Evolutionary conservation across 108 stramenopile species (phyloP).

Genomic region (Tribonema minus): DNA sequence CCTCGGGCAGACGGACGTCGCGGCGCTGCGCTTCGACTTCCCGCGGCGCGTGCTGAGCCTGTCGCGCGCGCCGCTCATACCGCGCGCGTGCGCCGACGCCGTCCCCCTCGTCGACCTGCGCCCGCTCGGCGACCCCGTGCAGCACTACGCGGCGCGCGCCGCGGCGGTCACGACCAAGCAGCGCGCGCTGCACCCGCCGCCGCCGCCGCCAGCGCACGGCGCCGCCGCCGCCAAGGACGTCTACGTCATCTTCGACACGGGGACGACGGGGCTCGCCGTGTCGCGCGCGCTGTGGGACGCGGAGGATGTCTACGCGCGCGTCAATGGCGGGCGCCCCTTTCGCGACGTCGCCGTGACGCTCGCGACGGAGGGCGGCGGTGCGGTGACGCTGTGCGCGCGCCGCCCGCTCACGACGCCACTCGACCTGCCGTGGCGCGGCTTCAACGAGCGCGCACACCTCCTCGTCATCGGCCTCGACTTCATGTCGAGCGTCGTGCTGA

Average conservation of each 20-base stretch:
- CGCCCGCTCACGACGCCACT: not conserved
- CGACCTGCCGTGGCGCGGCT: not conserved
- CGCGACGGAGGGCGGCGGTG: not conserved
- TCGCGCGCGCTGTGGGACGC: not conserved
- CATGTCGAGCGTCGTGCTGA: not conserved
- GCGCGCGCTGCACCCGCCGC: not conserved
- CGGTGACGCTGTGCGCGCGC: not conserved
- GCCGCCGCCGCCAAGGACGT: conserved; percentile 31
- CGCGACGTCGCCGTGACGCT: not conserved
- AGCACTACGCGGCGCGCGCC: conserved; percentile 58
- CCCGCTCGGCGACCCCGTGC: conserved; percentile 58
- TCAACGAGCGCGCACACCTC: not conserved
- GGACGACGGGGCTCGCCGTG: conserved; percentile 37
- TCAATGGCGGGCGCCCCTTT: not conserved
- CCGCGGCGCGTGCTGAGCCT: conserved; percentile 40
- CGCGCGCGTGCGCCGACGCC: conserved; percentile 30
- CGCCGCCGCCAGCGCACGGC: conserved; percentile 19
- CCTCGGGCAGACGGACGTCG: conserved; percentile 54
- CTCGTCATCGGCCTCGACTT: not conserved
- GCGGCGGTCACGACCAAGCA: conserved; percentile 54
- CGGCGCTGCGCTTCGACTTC: conserved; percentile 47
- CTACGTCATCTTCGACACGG: conserved; percentile 68
- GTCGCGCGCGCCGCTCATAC: conserved; percentile 52
- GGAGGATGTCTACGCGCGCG: not conserved
- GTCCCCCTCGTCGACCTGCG: conserved; percentile 56